A percentile compares a stretch with the other conserved stretches of the same genome.
These are phyloP conservation scores for Blastomyces emzantsi DNA, from an alignment of 2,329 filamentous ascomycete genomes.

Conservation along the genomic window DNA sequence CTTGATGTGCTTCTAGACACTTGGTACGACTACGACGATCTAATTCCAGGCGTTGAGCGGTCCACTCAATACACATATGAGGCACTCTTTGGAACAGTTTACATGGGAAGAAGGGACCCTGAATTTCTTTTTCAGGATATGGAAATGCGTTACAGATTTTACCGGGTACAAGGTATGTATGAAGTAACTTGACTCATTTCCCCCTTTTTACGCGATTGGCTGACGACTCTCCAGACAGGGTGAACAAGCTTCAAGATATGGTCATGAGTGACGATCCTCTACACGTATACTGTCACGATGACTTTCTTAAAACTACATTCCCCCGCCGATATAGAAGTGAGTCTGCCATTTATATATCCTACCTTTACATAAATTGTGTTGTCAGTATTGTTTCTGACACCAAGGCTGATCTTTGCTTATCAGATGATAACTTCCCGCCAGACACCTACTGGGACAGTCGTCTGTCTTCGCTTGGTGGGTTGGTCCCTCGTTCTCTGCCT, in stretches of 20 bases:
- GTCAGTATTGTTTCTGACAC: not conserved
- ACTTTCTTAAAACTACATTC: not conserved
- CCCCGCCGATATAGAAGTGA: not conserved
- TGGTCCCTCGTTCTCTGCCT: not conserved
- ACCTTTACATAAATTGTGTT: not conserved
- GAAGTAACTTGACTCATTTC: not conserved
- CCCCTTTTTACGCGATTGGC: not conserved
- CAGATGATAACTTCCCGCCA: not conserved
- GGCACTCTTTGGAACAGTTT: not conserved
- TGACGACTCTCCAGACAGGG: not conserved
- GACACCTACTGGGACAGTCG: not conserved
- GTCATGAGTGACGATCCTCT: not conserved
- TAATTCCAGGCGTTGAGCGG: not conserved
- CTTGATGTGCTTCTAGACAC: not conserved
- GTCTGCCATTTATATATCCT: not conserved
- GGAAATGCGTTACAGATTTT: not conserved
- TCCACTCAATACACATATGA: constrained; percentile 1
- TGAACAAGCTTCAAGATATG: not conserved
- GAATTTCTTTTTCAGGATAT: not conserved
- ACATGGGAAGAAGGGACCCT: not conserved
- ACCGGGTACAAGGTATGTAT: not conserved
- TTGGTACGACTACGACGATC: not conserved
- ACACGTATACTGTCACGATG: not conserved
- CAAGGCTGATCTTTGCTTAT: not conserved
- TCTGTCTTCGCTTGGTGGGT: not conserved